Conservation (phyloP, 805 yeast species). For the Ascoidea tarda region DNA sequence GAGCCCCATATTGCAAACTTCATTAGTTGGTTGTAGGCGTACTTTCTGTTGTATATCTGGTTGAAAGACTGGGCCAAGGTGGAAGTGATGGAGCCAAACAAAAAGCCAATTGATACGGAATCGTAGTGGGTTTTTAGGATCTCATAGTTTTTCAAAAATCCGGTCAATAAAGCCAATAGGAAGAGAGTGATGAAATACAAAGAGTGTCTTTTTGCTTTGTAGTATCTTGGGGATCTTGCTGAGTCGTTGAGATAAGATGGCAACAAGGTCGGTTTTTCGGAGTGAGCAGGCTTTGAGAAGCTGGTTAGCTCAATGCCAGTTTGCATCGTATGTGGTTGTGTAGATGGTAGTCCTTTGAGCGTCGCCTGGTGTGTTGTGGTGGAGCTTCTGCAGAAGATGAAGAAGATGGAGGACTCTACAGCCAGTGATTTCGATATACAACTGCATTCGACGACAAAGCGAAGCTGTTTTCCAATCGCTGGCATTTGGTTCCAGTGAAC, state of each 20-base stretch:
- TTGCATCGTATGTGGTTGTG: too few species aligned
- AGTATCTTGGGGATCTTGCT: background rate
- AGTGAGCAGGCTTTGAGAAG: background rate
- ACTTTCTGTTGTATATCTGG: background rate
- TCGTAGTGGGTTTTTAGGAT: too few species aligned
- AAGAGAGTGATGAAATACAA: background rate
- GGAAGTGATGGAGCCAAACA: background rate
- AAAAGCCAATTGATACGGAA: background rate
- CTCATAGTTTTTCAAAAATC: too few species aligned
- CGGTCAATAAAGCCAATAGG: background rate
- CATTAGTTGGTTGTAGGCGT: background rate
- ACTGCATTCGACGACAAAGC: too few species aligned
- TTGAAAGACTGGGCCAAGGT: background rate
- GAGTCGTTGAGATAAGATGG: background rate
- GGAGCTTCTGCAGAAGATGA: background rate
- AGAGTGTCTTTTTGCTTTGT: background rate
- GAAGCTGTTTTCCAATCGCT: too few species aligned
- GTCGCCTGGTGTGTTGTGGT: background rate
- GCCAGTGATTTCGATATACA: too few species aligned
- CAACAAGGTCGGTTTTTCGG: background rate
- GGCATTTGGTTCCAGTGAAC: too few species aligned
- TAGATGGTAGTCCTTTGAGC: too few species aligned
- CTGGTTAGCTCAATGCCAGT: background rate
- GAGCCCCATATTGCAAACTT: background rate
- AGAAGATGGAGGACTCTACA: too few species aligned